Base-by-base conservation (phyloP, 78 protist species). In the Acrasis kona region DNA sequence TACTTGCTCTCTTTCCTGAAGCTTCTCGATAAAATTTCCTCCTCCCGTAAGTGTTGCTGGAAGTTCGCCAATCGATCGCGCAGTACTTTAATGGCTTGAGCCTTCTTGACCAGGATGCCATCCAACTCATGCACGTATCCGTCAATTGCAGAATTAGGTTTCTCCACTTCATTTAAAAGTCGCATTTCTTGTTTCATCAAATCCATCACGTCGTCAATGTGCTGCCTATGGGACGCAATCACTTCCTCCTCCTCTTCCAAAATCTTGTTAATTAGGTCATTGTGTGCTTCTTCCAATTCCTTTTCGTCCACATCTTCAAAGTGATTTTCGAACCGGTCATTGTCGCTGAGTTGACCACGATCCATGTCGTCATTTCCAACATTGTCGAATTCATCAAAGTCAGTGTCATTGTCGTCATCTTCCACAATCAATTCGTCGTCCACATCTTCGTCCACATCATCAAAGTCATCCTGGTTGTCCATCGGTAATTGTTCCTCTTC, bases 131-230 rank as follows among this genome's bases (percentile, higher is more conserved):
- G 28, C 27, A 78, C 74, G 19, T 78, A 78, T 41, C 50, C 65
- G 50, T 78, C 76, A 7, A 78, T 69, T 7, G 30, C 2, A 4
- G 66, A 34, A 10, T 76, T 76, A 8, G 82, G 82, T 42, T 37
- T 67, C 35, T 78, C 82, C 12, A 67, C 73, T 30, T 3, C 65
- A 35, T 30, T 2, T 28, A 78, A 34, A 2, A 78, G 76, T n/a
- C n/a, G n/a, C 80, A 84, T 72, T 50, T 84, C 84, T 64, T 70
- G 34, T 39, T 39, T 40, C 34, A 84, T 19, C 4, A 73, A 5
- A 5, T 68, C 76, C 88, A 84, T 84, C 37, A 61, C 34, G 32
- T 65, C 71, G 58, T 84, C 84, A 19, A 84, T 75, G 5, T 84
- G 79, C 42, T 79, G 66, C 29, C 84, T 40, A 57, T 84, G 88